Evolutionary conservation across 305 asterid genomes (phyloP).

Genomic region (Fraxinus nigra): DNA sequence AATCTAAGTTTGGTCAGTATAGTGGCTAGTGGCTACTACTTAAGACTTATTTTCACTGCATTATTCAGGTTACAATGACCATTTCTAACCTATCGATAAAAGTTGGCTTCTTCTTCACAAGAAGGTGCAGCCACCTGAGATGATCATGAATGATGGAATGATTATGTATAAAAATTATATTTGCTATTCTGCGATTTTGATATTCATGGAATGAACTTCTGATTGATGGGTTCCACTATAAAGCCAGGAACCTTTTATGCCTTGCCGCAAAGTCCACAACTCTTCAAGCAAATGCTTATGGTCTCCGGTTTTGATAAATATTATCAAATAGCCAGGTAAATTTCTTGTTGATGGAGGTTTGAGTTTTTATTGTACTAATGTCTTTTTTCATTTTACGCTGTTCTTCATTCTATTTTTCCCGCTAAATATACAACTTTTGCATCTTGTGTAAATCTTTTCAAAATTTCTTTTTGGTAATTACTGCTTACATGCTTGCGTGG

Average conservation of each 20-base stretch:
- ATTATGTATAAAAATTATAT: neutral
- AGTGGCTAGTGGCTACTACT: neutral
- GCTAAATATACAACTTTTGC: conserved; percentile 3
- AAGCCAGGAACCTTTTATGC: conserved; percentile 97
- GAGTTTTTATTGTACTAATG: neutral
- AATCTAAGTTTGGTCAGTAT: neutral
- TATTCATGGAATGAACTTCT: conserved; percentile 26
- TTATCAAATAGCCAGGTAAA: conserved; percentile 92
- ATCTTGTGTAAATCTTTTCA: neutral
- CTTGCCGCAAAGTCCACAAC: conserved; percentile 98
- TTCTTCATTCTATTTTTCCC: neutral
- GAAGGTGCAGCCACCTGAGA: neutral
- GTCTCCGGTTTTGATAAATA: conserved; percentile 91
- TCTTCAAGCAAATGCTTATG: conserved; percentile 99
- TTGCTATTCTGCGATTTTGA: conserved; percentile 12
- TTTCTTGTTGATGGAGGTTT: conserved; percentile 9
- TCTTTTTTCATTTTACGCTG: neutral
- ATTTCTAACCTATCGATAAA: neutral
- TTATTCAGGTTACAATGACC: neutral
- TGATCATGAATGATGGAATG: conserved; percentile 2
- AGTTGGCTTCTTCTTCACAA: neutral
- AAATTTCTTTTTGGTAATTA: neutral
- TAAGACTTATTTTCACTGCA: neutral
- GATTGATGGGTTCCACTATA: conserved; percentile 38
- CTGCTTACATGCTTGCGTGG: conserved; percentile 2